phyloP scores from a whole-genome alignment of 169 alveolate genomes.

The Babesia caballi region DNA sequence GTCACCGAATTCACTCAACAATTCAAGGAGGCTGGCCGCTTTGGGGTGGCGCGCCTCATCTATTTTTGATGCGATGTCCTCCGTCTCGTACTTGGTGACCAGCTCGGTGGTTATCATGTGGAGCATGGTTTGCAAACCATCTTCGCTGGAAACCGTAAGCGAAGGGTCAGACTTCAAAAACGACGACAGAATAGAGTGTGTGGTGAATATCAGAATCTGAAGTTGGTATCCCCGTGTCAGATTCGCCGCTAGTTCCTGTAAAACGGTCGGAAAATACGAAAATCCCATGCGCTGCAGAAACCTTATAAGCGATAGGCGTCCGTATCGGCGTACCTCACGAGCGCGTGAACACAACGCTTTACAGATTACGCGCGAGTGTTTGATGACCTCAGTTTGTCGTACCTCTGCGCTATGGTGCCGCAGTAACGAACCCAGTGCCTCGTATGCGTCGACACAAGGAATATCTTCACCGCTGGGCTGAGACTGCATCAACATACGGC shows the following conservation, averaged over 20 bases:
- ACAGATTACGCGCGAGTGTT: slow-evolving; percentile 29
- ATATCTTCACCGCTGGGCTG: slow-evolving; percentile 27
- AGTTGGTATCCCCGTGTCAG: slow-evolving; percentile 45
- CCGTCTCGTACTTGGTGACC: slow-evolving; percentile 28
- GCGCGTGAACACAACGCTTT: slow-evolving; percentile 23
- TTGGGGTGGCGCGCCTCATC: slow-evolving; percentile 54
- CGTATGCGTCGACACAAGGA: slow-evolving; percentile 33
- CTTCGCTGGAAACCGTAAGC: background rate
- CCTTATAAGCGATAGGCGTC: slow-evolving; percentile 26
- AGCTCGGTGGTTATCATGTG: slow-evolving; percentile 41
- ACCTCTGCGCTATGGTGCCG: slow-evolving; percentile 7
- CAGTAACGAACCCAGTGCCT: slow-evolving; percentile 37
- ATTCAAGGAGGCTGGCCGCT: slow-evolving; percentile 10
- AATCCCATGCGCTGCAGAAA: slow-evolving; percentile 30
- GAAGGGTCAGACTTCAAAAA: background rate
- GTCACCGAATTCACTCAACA: slow-evolving; percentile 31
- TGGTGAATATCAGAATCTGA: slow-evolving; percentile 43
- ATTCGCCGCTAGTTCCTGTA: slow-evolving; percentile 30
- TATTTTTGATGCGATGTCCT: slow-evolving; percentile 33
- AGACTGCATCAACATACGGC: slow-evolving; percentile 7
- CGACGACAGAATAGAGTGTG: slow-evolving; percentile 31
- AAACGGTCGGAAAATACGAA: slow-evolving; percentile 2
- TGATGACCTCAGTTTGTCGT: slow-evolving; percentile 15
- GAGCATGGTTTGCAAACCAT: slow-evolving; percentile 5
- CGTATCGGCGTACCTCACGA: slow-evolving; percentile 36